A percentile compares a stretch with the other conserved stretches of the same genome.
These are phyloP conservation scores for Hemerocallis citrina DNA, from an alignment of 106 monocot genomes.

Conservation along the genomic window DNA sequence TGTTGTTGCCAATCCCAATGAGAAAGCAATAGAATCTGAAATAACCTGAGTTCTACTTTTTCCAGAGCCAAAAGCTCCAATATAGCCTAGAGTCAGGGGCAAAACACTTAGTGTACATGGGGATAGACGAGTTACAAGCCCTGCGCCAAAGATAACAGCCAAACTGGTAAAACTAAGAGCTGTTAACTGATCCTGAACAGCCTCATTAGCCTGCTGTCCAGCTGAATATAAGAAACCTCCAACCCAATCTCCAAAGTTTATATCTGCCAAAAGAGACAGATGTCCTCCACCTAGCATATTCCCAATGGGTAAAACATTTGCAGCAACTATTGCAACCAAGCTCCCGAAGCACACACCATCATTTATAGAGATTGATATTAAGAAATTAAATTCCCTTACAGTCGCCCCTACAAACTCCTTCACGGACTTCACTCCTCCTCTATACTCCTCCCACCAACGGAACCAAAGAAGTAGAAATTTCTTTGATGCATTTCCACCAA, in stretches of 20 bases:
- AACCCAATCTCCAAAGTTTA: slow-evolving; percentile 64
- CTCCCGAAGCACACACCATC: too few species aligned
- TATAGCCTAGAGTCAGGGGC: slow-evolving; percentile 90
- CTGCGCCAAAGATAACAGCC: slow-evolving; percentile 93
- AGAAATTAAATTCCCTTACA: too few species aligned
- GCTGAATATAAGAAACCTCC: slow-evolving; percentile 74
- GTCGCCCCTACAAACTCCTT: too few species aligned
- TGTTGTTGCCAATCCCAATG: slow-evolving; percentile 94
- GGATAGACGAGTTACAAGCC: slow-evolving; percentile 85
- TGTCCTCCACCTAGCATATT: too few species aligned
- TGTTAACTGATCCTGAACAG: slow-evolving; percentile 90
- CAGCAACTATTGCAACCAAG: too few species aligned
- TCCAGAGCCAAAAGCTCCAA: too few species aligned
- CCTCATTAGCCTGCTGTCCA: slow-evolving; percentile 88
- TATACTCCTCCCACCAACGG: too few species aligned
- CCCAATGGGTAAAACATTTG: too few species aligned
- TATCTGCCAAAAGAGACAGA: slow-evolving; percentile 43
- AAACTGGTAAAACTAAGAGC: slow-evolving; percentile 88
- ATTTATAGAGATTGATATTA: too few species aligned
- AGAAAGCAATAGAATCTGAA: slow-evolving; percentile 73
- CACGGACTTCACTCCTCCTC: too few species aligned
- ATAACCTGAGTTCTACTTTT: slow-evolving; percentile 61
- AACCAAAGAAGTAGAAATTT: too few species aligned
- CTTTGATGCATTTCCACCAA: too few species aligned
- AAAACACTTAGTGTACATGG: slow-evolving; percentile 93